Evolutionary conservation across 75 land plant genomes (phyloP).

Genomic region (Selaginella moellendorffii): DNA sequence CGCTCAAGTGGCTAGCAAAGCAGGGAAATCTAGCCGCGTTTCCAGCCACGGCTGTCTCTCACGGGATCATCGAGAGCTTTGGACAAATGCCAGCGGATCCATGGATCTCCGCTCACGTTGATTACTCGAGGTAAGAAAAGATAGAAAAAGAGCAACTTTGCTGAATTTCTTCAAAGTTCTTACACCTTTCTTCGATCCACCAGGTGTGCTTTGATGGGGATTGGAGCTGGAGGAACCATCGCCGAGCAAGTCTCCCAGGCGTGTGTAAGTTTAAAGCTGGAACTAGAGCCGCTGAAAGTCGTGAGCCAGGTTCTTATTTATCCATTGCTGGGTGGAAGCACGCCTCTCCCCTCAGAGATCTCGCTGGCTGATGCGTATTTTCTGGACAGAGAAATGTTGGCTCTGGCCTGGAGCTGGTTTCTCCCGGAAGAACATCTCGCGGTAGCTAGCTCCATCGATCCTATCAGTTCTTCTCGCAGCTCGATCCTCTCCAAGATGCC

Average conservation of each 20-base stretch:
- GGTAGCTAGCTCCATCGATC: slow-evolving; percentile 69
- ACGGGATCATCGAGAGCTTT: slow-evolving; percentile 17
- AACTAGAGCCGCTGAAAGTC: slow-evolving; percentile 58
- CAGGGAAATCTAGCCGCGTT: slow-evolving; percentile 86
- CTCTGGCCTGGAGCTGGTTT: slow-evolving; percentile 70
- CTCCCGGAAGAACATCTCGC: slow-evolving; percentile 54
- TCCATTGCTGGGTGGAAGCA: slow-evolving; percentile 57
- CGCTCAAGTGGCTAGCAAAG: slow-evolving; percentile 73
- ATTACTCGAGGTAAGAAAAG: slow-evolving; percentile 72
- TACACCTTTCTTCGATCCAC: slow-evolving; percentile 76
- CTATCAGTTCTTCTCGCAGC: slow-evolving; percentile 33
- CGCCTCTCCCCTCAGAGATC: slow-evolving; percentile 69
- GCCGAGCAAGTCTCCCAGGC: slow-evolving; percentile 68
- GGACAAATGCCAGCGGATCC: slow-evolving; percentile 48
- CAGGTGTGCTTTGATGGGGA: slow-evolving; percentile 77
- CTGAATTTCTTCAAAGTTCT: too few species aligned
- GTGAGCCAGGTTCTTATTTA: slow-evolving; percentile 77
- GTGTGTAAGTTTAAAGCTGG: slow-evolving; percentile 43
- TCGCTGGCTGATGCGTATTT: slow-evolving; percentile 75
- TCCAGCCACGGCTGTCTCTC: slow-evolving; percentile 34
- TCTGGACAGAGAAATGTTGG: slow-evolving; percentile 59
- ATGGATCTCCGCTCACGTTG: slow-evolving; percentile 94
- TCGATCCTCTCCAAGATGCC: slow-evolving; percentile 70
- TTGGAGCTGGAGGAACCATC: slow-evolving; percentile 73
- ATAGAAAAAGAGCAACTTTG: too few species aligned